Percentiles rank a stretch among this genome's conserved stretches.
Evolutionary conservation across 768 basidiomycete species (phyloP).

Genomic region (Leccinum obscurum): DNA sequence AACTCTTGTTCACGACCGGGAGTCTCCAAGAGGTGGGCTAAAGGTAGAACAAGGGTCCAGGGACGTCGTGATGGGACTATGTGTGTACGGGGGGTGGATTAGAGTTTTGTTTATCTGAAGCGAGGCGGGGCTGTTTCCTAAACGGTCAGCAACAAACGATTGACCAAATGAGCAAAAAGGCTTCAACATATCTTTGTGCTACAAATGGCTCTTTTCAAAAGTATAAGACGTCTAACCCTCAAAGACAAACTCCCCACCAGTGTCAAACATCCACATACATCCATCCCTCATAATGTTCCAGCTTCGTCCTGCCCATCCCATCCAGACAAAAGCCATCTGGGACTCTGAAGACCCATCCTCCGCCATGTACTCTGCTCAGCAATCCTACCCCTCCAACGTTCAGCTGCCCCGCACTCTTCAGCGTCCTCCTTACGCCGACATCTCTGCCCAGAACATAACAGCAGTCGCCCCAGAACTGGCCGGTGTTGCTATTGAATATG

Average conservation of each 20-base stretch:
- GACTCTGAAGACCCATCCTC: constrained; percentile 33
- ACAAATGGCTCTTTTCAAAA: constrained; percentile 20
- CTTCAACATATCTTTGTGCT: constrained; percentile 37
- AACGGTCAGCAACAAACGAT: constrained; percentile 35
- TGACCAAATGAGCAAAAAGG: constrained; percentile 34
- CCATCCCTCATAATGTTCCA: constrained; percentile 33
- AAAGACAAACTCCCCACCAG: constrained; percentile 16
- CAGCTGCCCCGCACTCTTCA: constrained; percentile 74
- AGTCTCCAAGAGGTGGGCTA: constrained; percentile 10
- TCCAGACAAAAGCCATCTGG: constrained; percentile 38
- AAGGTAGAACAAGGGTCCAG: constrained; percentile 33
- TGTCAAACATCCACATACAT: constrained; percentile 18
- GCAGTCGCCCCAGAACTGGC: constrained; percentile 54
- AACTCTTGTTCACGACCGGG: neutral
- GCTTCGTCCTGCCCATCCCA: constrained; percentile 36
- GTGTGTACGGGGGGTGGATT: constrained; percentile 13
- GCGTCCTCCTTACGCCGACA: constrained; percentile 58
- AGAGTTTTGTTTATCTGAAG: constrained; percentile 22
- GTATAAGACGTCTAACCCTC: constrained; percentile 31
- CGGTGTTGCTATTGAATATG: constrained; percentile 61
- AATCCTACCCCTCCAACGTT: constrained; percentile 37
- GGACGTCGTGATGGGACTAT: constrained; percentile 32
- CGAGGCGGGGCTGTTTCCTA: constrained; percentile 26
- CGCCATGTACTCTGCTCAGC: constrained; percentile 33
- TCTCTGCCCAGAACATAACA: constrained; percentile 53